Evolutionary conservation across 73 alveolate species (phyloP).

Genomic region (Paramecium octaurelia): DNA sequence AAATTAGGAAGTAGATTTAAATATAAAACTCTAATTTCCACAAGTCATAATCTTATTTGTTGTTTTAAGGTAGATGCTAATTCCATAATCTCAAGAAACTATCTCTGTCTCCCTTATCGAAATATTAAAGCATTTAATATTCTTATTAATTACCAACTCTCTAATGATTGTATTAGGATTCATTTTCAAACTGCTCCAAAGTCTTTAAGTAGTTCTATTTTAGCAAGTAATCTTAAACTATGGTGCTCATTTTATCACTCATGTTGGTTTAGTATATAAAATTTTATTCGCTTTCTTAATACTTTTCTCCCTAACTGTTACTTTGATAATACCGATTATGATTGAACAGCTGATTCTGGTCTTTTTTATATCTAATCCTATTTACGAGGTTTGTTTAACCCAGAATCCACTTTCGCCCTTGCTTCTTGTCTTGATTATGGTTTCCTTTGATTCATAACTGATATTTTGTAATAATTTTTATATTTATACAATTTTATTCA

Average conservation of each 20-base stretch:
- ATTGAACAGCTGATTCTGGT: constrained; percentile 26
- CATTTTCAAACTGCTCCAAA: constrained; percentile 83
- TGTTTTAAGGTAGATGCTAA: constrained; percentile 84
- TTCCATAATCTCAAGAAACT: constrained; percentile 88
- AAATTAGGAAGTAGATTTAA: constrained; percentile 92
- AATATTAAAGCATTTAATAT: constrained; percentile 45
- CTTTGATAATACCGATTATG: neutral
- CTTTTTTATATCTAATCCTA: neutral
- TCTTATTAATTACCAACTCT: neutral
- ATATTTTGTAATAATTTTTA: neutral
- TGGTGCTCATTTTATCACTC: neutral
- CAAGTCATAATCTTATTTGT: constrained; percentile 78
- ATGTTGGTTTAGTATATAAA: neutral
- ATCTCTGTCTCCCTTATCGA: constrained; percentile 88
- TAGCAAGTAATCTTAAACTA: constrained; percentile 83
- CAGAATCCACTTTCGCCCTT: neutral
- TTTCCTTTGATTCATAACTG: neutral
- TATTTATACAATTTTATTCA: constrained; percentile 1
- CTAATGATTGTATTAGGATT: neutral
- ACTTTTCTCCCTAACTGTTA: constrained; percentile 43
- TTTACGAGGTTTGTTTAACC: neutral
- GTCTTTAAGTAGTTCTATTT: constrained; percentile 85
- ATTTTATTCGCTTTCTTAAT: neutral
- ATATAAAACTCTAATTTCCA: constrained; percentile 89
- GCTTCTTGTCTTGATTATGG: neutral